A percentile compares a stretch with the other conserved stretches of the same genome.
Conservation (phyloP, 257 asterid genomes). For the Solanum habrochaites region DNA sequence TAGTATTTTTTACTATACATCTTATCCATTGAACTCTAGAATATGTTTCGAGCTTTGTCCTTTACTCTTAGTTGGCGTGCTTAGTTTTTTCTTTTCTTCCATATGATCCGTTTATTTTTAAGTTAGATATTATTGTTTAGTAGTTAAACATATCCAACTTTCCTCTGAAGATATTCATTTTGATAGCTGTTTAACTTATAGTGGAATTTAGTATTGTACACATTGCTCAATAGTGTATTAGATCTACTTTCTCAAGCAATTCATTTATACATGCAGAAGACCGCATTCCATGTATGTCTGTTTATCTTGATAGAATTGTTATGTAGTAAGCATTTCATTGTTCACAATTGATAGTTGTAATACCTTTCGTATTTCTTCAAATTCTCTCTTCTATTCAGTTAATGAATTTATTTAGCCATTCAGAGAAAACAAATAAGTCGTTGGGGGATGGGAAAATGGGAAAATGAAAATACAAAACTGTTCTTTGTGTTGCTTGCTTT, state of each 20-base stretch:
- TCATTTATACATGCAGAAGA: background rate
- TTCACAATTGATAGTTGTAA: background rate
- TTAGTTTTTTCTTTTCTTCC: background rate
- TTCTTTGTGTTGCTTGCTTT: background rate
- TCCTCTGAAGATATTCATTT: background rate
- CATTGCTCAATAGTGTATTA: background rate
- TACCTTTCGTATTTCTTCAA: background rate
- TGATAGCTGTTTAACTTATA: background rate
- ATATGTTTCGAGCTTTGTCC: background rate
- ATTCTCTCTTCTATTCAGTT: background rate
- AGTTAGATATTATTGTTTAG: background rate
- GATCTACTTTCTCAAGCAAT: background rate
- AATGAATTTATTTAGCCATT: background rate
- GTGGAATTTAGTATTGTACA: background rate
- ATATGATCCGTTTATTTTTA: background rate
- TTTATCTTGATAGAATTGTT: background rate
- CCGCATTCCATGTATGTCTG: background rate
- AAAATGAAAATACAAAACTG: background rate
- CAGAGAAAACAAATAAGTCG: background rate
- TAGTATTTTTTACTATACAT: background rate
- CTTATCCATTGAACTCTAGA: background rate
- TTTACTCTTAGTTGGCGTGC: background rate
- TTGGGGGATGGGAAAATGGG: background rate
- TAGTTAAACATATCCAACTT: background rate
- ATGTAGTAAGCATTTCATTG: background rate